Evolutionary conservation across 2,329 filamentous ascomycete species (phyloP), one percentile per base, ranked within the genome.

Genomic region (Ceratocystis diversiconidia): DNA sequence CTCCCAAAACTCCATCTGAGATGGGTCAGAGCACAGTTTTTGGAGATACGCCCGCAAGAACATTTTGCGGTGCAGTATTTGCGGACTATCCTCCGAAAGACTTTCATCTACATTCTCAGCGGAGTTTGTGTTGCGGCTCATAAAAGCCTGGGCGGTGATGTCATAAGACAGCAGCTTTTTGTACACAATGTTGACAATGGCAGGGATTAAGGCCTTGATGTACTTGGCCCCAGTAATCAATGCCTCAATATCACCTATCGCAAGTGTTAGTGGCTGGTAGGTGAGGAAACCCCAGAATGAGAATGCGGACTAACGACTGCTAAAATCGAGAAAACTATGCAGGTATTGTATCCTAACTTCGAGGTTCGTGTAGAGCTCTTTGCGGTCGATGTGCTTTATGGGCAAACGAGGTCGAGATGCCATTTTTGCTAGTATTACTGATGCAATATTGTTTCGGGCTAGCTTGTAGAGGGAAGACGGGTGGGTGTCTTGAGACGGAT

Each of bases 141-240:
- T 81, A 73, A 92, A 90, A 15, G 88, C 87, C 63, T 87, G 83
- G 0, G 89, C 88, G 1, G 89, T 94, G 73, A 94, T 89, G 72
- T 92, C 89, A 75, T 89, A 90, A 71, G 85, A 83, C 12, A 92
- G 78, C 0, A 94, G 81, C 73, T 92, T 92, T 72, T 85, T 85
- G 78, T 92, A 94, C 43, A 92, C 87, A 68, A 91, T 89, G 74
- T 92, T 90, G 72, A 92, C 88, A 25, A 94, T 82, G 59, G 88
- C 86, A 1, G 90, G 90, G 69, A 94, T 91, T 32, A 92, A 81
- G n/a, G 86, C 84, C 71, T 87, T 88, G 77, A 92, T 86, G 75
- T 90, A 91, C 74, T 90, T 90, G 68, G 84, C 79, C 68, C 87
- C 88, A 3, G 79, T 78, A 17, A 82, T 79, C 48, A 92, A 80